A percentile compares a stretch with the other conserved stretches of the same genome.
phyloP scores from a whole-genome alignment of 2,329 filamentous ascomycete species.

The Colletotrichum sp. region DNA sequence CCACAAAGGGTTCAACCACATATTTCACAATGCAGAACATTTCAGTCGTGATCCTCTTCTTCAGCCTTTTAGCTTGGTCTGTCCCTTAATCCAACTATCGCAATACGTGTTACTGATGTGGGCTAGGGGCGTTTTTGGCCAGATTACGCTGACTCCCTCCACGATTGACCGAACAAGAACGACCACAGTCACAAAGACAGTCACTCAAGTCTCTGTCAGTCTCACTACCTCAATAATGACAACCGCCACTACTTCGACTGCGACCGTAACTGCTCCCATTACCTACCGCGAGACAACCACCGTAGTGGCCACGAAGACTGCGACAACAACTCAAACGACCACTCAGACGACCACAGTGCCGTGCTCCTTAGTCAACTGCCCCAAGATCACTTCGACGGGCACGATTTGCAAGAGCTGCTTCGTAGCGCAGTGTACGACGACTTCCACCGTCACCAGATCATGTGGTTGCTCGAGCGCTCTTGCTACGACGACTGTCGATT shows the following conservation, averaged over 20 bases:
- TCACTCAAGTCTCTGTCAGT: neutral
- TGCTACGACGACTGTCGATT: slow-evolving; percentile 32
- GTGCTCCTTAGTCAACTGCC: slow-evolving; percentile 26
- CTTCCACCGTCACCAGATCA: slow-evolving; percentile 32
- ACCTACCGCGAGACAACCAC: neutral
- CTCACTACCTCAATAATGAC: neutral
- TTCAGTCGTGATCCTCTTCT: neutral
- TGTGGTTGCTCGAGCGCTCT: slow-evolving; percentile 35
- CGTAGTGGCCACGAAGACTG: neutral
- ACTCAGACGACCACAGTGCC: neutral
- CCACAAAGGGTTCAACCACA: neutral
- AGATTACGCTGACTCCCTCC: slow-evolving; percentile 4
- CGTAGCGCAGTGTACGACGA: slow-evolving; percentile 31
- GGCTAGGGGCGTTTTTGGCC: neutral
- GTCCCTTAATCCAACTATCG: neutral
- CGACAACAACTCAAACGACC: neutral
- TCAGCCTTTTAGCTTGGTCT: neutral
- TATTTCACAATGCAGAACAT: neutral
- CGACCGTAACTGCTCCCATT: neutral
- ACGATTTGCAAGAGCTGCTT: slow-evolving; percentile 37
- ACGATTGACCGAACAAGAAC: neutral
- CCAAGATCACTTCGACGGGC: slow-evolving; percentile 35
- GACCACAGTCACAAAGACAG: neutral
- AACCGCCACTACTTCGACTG: neutral
- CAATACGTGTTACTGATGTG: neutral